A percentile compares a stretch with the other conserved stretches of the same genome.
phyloP scores from a whole-genome alignment of 2,329 filamentous ascomycete species.

The Lasiodiplodia theobromae region DNA sequence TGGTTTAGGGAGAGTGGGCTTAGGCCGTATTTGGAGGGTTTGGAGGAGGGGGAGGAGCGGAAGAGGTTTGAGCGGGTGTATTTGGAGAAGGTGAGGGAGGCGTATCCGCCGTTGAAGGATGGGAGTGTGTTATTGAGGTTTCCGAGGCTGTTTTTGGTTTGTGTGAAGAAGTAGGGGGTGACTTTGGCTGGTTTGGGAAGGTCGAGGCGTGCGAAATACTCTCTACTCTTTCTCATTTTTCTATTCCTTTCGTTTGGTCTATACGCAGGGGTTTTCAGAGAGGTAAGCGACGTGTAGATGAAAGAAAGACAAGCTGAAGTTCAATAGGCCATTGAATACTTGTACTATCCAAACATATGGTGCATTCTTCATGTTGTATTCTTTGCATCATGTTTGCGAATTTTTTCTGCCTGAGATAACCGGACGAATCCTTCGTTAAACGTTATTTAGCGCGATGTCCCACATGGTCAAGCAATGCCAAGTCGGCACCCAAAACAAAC shows the following conservation, averaged over 20 bases:
- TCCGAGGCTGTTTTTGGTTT: slow-evolving; percentile 63
- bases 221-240: too few relatives aligned
- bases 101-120: slow-evolving; percentile 56
- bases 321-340: too few relatives aligned
- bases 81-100: slow-evolving; percentile 50
- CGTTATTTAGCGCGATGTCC: neutral
- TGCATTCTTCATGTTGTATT: too few relatives aligned
- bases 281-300: neutral
- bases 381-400: too few relatives aligned
- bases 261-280: neutral
- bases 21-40: slow-evolving; percentile 60
- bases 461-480: neutral
- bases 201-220: too few relatives aligned
- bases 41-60: slow-evolving; percentile 49
- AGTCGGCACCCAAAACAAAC: neutral
- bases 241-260: too few relatives aligned
- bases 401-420: too few relatives aligned
- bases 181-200: neutral
- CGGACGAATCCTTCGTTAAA: too few relatives aligned
- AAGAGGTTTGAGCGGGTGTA: slow-evolving; percentile 58
- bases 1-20: slow-evolving; percentile 67
- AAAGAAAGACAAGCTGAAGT: neutral
- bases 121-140: slow-evolving; percentile 64
- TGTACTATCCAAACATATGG: too few relatives aligned
- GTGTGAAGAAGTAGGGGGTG: neutral